Base-by-base conservation (phyloP, 345 rosid genomes). In the Salix viminalis region DNA sequence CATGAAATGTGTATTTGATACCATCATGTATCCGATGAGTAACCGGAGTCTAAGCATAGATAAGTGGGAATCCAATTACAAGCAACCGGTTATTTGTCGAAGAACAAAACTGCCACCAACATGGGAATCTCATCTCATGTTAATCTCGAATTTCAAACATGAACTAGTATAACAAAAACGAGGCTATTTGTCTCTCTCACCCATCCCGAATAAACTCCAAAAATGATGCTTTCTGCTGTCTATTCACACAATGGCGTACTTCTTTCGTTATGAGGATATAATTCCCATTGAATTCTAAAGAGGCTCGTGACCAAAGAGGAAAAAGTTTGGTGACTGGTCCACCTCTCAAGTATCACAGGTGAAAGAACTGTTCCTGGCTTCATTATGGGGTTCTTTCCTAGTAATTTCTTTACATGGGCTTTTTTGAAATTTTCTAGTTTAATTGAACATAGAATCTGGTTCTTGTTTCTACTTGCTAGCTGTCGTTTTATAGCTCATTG, bases 391-490 rank as follows among this genome's bases (percentile, higher is more conserved):
- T 34, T 23, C 44, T 64, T 69, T 76, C 77, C 44, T 44, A 30
- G n/a, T 21, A 19, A 10, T 67, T 65, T 21, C 15, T 39, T 44
- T 8, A 30, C 75, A 56, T 12, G 62, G 62, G 14, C 14, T 48
- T 71, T 13, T 34, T 46, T 56, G 2, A 13, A 39, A 6, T 70
- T 46, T 30, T 37, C 28, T 18, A 19, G 1, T 3, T 44, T 26
- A 54, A 75, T 58, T 71, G 15, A 32, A 69, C 36, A 42, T 23
- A 78, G 85, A 75, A 79, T 83, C 83, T 73, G 54, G 68, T 79
- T 81, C 86, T 74, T 62, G 9, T 74, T 65, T 68, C 28, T 48
- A n/a, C 21, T 65, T 54, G 5, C 68, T 70, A 67, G 28, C 24
- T 3, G 26, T 58, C 28, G 8, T 54, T 21, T 52, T n/a, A 52